These are phyloP conservation scores for Vigna mungo DNA, from an alignment of 306 rosid species.

Conservation along the genomic window DNA sequence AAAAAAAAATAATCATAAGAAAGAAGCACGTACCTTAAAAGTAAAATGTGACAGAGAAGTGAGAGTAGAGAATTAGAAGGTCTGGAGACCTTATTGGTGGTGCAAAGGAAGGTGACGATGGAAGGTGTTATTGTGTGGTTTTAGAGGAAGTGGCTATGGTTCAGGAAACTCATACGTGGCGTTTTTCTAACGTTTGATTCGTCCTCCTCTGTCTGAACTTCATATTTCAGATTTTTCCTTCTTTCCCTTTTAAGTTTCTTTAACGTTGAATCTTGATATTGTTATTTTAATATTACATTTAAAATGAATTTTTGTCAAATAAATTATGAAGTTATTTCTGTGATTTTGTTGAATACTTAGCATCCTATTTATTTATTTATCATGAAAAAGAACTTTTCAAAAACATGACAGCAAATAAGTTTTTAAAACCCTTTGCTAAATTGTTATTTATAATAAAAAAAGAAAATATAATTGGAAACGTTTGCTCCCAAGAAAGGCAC, in stretches of 20 bases:
- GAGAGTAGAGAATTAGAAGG: constrained; percentile 24
- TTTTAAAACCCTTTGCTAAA: background rate
- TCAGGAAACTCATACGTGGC: constrained; percentile 66
- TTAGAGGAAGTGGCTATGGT: constrained; percentile 69
- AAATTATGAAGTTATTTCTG: background rate
- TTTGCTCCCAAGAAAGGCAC: constrained; percentile 1
- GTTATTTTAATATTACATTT: background rate
- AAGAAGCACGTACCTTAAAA: constrained; percentile 50
- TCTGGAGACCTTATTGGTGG: constrained; percentile 34
- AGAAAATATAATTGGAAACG: background rate
- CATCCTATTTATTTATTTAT: background rate
- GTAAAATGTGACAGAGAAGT: background rate
- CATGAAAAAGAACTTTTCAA: background rate
- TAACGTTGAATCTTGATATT: background rate
- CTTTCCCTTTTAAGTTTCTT: background rate
- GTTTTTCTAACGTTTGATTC: constrained; percentile 41
- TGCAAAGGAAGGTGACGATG: constrained; percentile 30
- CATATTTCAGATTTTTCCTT: background rate
- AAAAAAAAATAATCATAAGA: background rate
- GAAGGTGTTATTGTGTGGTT: constrained; percentile 39
- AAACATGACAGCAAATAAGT: background rate
- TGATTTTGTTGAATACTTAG: background rate
- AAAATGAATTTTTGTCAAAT: background rate
- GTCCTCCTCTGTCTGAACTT: background rate
- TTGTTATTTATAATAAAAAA: background rate